Evolutionary conservation across 1,284 basidiomycete species (phyloP).

Genomic region (Puccinia hordei): DNA sequence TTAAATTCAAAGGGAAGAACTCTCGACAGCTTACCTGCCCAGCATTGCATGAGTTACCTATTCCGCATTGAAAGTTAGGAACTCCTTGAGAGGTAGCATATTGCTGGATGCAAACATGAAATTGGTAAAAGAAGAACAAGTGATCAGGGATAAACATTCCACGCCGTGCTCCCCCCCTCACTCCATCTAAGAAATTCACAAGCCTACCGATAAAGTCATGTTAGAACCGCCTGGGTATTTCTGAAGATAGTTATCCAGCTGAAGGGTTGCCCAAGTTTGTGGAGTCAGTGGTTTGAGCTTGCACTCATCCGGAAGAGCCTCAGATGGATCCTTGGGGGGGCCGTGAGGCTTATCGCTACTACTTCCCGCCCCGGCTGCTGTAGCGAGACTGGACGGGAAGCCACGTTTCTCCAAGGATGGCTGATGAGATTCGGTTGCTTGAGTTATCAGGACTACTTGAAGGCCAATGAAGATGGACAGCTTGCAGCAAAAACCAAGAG

Average conservation of each 20-base stretch:
- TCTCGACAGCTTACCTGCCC: constrained; percentile 35
- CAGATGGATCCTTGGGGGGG: constrained; percentile 33
- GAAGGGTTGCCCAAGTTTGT: constrained; percentile 36
- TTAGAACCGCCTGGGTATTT: constrained; percentile 42
- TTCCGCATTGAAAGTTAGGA: constrained; percentile 46
- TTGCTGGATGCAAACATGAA: constrained; percentile 45
- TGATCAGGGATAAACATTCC: background rate
- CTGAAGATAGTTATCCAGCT: constrained; percentile 37
- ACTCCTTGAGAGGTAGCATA: constrained; percentile 34
- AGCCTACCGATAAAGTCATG: constrained; percentile 36
- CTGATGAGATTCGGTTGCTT: constrained; percentile 2
- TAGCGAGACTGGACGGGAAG: background rate
- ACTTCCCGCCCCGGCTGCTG: constrained; percentile 7
- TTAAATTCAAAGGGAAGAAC: background rate
- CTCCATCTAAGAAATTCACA: background rate
- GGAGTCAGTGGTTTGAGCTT: constrained; percentile 38
- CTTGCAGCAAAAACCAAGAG: background rate
- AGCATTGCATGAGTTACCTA: constrained; percentile 39
- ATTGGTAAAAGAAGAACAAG: background rate
- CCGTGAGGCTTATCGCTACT: constrained; percentile 7
- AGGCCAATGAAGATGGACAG: constrained; percentile 12
- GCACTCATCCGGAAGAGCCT: constrained; percentile 8
- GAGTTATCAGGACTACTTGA: constrained; percentile 8
- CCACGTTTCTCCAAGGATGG: constrained; percentile 19
- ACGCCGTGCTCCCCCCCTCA: background rate